Conservation (phyloP, 768 basidiomycete species). For the Fomitopsis serialis region DNA sequence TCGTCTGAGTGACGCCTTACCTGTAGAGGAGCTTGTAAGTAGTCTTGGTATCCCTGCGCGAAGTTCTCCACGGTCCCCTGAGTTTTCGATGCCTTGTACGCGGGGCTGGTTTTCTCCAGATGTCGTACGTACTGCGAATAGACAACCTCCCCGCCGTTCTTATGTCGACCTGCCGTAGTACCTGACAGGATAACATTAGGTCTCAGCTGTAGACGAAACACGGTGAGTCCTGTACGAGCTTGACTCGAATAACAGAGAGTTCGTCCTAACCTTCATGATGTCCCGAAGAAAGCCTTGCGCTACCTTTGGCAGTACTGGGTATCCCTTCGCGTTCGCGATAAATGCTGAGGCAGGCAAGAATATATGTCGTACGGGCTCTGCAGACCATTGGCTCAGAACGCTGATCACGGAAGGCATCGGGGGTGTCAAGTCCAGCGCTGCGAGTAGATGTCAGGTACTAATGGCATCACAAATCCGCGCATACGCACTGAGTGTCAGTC, state of each 20-base stretch:
- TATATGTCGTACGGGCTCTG: slow-evolving; percentile 87
- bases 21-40: slow-evolving; percentile 91
- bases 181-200: slow-evolving; percentile 82
- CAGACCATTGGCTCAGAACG: slow-evolving; percentile 82
- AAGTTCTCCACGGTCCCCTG: slow-evolving; percentile 83
- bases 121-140: slow-evolving; percentile 88
- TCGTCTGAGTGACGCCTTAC: slow-evolving; percentile 31
- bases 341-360: slow-evolving; percentile 88
- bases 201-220: slow-evolving; percentile 51
- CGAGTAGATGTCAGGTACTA: slow-evolving; percentile 11
- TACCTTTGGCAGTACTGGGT: slow-evolving; percentile 92
- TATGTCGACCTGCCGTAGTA: slow-evolving; percentile 59
- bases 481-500: slow-evolving; percentile 64
- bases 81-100: slow-evolving; percentile 56
- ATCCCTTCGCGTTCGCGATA: slow-evolving; percentile 93
- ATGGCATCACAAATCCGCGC: neutral
- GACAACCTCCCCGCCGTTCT: slow-evolving; percentile 75
- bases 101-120: slow-evolving; percentile 72
- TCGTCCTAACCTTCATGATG: slow-evolving; percentile 69
- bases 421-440: slow-evolving; percentile 89
- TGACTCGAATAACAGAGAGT: too few relatives aligned
- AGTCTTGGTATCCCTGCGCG: slow-evolving; percentile 92
- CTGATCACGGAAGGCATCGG: slow-evolving; percentile 77
- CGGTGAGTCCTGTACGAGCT: neutral
- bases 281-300: slow-evolving; percentile 89